phyloP scores from a whole-genome alignment of 257 asterid species.

The Solanum appendiculatum region DNA sequence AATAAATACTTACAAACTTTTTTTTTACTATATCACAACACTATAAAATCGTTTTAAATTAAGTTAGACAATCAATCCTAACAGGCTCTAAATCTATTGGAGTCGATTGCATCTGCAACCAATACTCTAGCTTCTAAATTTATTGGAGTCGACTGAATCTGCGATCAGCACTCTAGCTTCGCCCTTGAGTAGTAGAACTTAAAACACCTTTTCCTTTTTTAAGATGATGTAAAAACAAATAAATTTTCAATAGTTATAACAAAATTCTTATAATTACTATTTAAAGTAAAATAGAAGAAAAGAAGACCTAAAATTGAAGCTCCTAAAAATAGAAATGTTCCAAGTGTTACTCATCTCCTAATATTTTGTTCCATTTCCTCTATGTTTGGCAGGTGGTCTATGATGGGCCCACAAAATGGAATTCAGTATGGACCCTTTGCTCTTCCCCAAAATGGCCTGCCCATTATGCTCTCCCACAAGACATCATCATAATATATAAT shows the following conservation, averaged over 20 bases:
- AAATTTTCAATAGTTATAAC: not conserved
- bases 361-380: conserved; percentile 10
- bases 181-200: not conserved
- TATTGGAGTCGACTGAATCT: too few relatives aligned
- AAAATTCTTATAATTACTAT: not conserved
- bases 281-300: not conserved
- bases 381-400: conserved; percentile 52
- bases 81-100: too few relatives aligned
- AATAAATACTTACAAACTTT: too few relatives aligned
- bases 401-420: conserved; percentile 72
- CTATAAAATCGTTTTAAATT: too few relatives aligned
- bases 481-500: not conserved
- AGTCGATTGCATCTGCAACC: too few relatives aligned
- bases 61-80: too few relatives aligned
- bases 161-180: not conserved
- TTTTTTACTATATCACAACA: too few relatives aligned
- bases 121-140: not conserved
- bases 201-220: too few relatives aligned
- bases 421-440: conserved; percentile 82
- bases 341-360: not conserved
- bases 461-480: conserved; percentile 44
- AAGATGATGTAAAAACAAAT: not conserved
- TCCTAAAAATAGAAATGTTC: conserved; percentile 10
- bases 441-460: conserved; percentile 81
- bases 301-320: not conserved